A percentile compares a stretch with the other conserved stretches of the same genome.
Conservation (phyloP, 2,329 filamentous ascomycete genomes). For the Didymella arachidicola region DNA sequence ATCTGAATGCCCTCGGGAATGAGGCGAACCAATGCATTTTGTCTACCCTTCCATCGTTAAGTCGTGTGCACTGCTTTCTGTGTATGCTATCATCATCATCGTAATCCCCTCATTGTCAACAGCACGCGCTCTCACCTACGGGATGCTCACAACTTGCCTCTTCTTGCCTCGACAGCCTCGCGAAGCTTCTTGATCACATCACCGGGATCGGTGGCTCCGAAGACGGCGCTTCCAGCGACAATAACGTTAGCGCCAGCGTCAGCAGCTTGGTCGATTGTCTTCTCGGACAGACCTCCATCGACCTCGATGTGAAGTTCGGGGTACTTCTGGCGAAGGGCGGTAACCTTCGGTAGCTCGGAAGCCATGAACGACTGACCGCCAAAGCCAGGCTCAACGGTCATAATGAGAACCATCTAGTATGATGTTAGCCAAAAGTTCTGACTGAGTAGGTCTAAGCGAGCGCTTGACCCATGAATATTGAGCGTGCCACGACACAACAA, state of each 20-base stretch:
- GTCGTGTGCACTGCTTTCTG: not conserved
- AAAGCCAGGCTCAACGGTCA: conserved; percentile 98
- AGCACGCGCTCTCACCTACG: conserved; percentile 10
- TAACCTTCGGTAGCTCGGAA: conserved; percentile 91
- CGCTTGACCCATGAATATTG: conserved; percentile 13
- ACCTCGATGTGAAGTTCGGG: conserved; percentile 97
- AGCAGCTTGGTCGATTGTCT: conserved; percentile 91
- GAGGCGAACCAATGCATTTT: conserved; percentile 14
- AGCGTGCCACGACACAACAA: conserved; percentile 5
- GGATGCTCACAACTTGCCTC: conserved; percentile 41
- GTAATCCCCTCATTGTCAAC: conserved; percentile 5
- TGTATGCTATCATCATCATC: conserved; percentile 2
- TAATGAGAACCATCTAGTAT: conserved; percentile 90
- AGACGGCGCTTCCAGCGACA: conserved; percentile 94
- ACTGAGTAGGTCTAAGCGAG: not conserved
- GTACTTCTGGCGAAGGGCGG: conserved; percentile 81
- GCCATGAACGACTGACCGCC: conserved; percentile 99
- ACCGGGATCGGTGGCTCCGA: conserved; percentile 85
- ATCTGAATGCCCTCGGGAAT: not conserved
- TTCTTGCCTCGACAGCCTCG: conserved; percentile 74
- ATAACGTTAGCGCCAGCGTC: conserved; percentile 98
- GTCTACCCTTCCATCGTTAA: conserved; percentile 14
- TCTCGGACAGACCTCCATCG: conserved; percentile 86
- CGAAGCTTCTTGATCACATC: conserved; percentile 86
- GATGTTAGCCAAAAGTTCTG: conserved; percentile 17